These are phyloP conservation scores for Athelia sp. DNA, from an alignment of 1,284 basidiomycete genomes.

Conservation along the genomic window DNA sequence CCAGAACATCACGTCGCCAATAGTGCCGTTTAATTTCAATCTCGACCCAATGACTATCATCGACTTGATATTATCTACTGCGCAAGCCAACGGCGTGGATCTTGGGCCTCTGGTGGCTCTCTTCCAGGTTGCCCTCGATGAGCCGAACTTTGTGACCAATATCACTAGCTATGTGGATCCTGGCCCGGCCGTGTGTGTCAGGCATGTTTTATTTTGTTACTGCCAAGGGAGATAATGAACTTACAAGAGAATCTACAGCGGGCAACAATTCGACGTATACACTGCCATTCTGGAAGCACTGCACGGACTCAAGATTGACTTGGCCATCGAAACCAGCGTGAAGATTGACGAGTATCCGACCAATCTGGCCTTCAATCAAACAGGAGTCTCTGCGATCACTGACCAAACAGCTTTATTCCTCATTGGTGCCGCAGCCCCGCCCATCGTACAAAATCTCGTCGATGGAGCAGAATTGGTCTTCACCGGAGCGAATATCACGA, in stretches of 20 bases:
- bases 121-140: constrained; percentile 52
- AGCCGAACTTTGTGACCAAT: constrained; percentile 42
- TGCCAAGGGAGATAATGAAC: too few relatives aligned
- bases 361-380: constrained; percentile 60
- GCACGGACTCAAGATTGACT: constrained; percentile 51
- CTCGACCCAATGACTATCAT: constrained; percentile 62
- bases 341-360: constrained; percentile 61
- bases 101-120: constrained; percentile 60
- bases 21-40: constrained; percentile 62
- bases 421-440: constrained; percentile 63
- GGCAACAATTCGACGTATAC: constrained; percentile 56
- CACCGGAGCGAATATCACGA: constrained; percentile 9
- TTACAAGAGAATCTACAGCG: constrained; percentile 12
- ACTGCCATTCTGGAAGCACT: constrained; percentile 62
- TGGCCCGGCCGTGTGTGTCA: constrained; percentile 45
- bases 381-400: constrained; percentile 53
- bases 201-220: constrained; percentile 22
- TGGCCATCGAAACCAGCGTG: constrained; percentile 42
- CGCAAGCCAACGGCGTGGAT: constrained; percentile 50
- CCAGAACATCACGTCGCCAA: constrained; percentile 52
- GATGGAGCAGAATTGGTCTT: constrained; percentile 54
- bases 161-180: constrained; percentile 55
- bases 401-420: constrained; percentile 64
- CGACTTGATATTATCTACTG: constrained; percentile 47
- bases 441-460: constrained; percentile 69